Percentiles rank a stretch among this genome's conserved stretches.
phyloP scores from a whole-genome alignment of 2,329 filamentous ascomycete species.

The Colletotrichum sp. region DNA sequence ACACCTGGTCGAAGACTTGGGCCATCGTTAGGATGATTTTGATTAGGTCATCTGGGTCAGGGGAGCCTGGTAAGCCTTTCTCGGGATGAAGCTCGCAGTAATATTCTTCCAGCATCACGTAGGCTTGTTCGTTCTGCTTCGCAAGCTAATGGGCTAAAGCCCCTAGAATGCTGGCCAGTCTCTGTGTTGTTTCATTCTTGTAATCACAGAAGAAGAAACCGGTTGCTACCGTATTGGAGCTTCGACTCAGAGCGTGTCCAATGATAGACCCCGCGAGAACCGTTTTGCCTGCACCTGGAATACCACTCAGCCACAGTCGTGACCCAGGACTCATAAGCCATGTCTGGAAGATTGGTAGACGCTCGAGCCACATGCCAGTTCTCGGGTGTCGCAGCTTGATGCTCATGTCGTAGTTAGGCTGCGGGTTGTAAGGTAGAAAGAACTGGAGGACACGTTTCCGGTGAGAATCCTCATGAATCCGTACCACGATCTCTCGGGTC shows the following conservation, averaged over 20 bases:
- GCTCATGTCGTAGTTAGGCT: neutral
- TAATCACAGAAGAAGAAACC: conserved; percentile 14
- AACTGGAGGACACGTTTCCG: fast-evolving
- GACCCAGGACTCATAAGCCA: neutral
- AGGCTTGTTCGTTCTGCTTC: neutral
- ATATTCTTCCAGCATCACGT: neutral
- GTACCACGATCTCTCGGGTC: neutral
- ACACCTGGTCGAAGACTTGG: neutral
- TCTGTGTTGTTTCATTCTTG: neutral
- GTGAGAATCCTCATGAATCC: neutral
- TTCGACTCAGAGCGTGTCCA: neutral
- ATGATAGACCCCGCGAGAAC: neutral
- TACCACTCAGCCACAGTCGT: neutral
- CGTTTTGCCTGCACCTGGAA: neutral
- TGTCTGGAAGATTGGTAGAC: neutral
- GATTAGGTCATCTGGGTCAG: fast-evolving
- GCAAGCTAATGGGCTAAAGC: neutral
- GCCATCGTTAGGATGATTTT: fast-evolving
- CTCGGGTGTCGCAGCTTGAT: neutral
- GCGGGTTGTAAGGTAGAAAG: neutral
- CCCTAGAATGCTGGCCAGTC: neutral
- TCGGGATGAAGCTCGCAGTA: neutral
- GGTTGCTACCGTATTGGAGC: neutral
- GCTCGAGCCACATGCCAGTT: neutral
- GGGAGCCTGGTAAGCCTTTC: neutral